phyloP scores from a whole-genome alignment of 2,329 filamentous ascomycete species.

The Metarhizium guizhouense region DNA sequence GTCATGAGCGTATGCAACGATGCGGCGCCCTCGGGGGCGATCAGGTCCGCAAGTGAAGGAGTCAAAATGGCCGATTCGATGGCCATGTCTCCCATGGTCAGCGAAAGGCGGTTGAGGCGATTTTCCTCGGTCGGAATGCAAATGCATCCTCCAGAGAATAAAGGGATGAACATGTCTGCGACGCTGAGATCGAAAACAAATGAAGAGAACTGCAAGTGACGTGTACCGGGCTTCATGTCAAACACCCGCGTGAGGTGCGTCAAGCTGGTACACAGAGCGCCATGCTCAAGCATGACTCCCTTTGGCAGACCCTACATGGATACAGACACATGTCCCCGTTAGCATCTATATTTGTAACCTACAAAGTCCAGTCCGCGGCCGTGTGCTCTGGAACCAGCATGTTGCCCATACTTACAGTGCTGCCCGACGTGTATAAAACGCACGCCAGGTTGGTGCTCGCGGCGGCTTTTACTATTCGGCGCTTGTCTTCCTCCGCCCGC shows the following conservation, averaged over 20 bases:
- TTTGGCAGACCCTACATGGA: not conserved
- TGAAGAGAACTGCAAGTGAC: not conserved
- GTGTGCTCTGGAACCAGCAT: too few relatives aligned
- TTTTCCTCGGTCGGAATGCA: slow-evolving; percentile 43
- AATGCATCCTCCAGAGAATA: slow-evolving; percentile 31
- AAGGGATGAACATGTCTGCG: slow-evolving; percentile 4
- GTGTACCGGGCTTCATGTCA: not conserved
- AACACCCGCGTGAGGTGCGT: not conserved
- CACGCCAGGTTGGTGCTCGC: too few relatives aligned
- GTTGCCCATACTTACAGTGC: too few relatives aligned
- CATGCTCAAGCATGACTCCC: not conserved
- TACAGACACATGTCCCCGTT: not conserved
- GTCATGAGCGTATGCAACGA: not conserved
- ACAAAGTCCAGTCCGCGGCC: too few relatives aligned
- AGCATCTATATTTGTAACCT: too few relatives aligned
- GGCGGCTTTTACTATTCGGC: too few relatives aligned
- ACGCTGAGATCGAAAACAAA: not conserved
- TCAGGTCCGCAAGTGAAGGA: not conserved
- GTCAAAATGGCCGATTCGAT: not conserved
- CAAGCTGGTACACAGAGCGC: not conserved
- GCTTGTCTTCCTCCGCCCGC: too few relatives aligned
- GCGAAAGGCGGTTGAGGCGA: slow-evolving; percentile 34
- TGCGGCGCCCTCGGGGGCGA: not conserved
- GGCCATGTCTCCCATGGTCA: slow-evolving; percentile 5
- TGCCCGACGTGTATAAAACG: too few relatives aligned